A percentile compares a stretch with the other conserved stretches of the same genome.
Conservation (phyloP, 2,329 filamentous ascomycete species). For the Nigrospora oryzae region DNA sequence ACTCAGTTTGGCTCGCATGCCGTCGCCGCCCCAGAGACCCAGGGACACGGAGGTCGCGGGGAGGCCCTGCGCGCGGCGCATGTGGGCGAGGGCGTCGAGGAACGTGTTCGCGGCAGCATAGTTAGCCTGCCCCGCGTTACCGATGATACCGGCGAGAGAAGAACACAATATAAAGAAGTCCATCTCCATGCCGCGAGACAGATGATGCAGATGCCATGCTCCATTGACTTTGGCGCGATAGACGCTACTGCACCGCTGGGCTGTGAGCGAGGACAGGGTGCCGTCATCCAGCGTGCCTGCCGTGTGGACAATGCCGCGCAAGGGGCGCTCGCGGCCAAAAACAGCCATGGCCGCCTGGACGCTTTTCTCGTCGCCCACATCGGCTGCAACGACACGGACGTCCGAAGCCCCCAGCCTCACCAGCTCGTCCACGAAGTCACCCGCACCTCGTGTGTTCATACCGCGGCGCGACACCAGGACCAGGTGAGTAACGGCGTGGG, state of each 20-base stretch:
- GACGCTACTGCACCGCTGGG: conserved; percentile 5
- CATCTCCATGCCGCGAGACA: conserved; percentile 7
- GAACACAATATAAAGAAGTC: conserved; percentile 8
- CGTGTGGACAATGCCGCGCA: conserved; percentile 13
- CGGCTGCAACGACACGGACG: background rate
- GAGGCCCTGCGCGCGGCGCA: background rate
- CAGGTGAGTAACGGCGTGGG: conserved; percentile 10
- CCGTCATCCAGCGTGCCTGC: conserved; percentile 10
- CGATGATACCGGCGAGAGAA: conserved; percentile 6
- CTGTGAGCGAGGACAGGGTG: conserved; percentile 9
- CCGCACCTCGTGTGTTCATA: conserved; percentile 8
- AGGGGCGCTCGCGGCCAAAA: conserved; percentile 7
- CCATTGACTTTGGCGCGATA: conserved; percentile 9
- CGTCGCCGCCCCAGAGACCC: conserved; percentile 7
- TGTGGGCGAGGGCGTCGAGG: conserved; percentile 4
- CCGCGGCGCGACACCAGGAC: conserved; percentile 12
- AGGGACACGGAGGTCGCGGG: conserved; percentile 6
- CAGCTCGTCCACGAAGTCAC: conserved; percentile 2
- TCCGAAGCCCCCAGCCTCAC: background rate
- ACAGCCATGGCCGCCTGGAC: conserved; percentile 5
- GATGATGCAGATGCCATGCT: conserved; percentile 9
- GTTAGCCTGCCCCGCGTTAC: conserved; percentile 5
- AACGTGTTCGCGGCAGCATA: conserved; percentile 4
- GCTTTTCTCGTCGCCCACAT: background rate
- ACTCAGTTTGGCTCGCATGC: conserved; percentile 5